These are phyloP conservation scores for Fusarium pseudocircinatum DNA, from an alignment of 2,329 filamentous ascomycete genomes.

Conservation along the genomic window DNA sequence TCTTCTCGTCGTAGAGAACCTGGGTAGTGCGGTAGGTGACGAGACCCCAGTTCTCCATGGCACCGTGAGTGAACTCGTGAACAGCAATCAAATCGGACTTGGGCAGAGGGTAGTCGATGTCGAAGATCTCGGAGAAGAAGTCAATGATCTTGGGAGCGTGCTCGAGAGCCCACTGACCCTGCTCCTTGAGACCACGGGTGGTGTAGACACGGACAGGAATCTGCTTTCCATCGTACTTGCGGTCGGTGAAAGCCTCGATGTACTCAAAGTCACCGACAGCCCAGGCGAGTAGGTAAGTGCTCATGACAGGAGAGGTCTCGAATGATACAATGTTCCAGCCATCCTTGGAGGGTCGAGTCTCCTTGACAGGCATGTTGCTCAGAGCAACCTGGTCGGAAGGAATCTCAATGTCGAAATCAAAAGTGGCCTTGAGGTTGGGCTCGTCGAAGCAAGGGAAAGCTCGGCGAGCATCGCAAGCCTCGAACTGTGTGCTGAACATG, in stretches of 20 bases:
- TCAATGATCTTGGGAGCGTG: slow-evolving; percentile 95
- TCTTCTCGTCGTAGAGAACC: slow-evolving; percentile 93
- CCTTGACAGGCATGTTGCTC: slow-evolving; percentile 95
- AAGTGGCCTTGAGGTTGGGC: slow-evolving; percentile 95
- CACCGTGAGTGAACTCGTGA: slow-evolving; percentile 88
- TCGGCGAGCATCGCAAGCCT: slow-evolving; percentile 92
- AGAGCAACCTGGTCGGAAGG: slow-evolving; percentile 88
- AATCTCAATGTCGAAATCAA: slow-evolving; percentile 92
- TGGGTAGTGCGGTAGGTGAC: slow-evolving; percentile 97
- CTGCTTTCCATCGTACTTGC: slow-evolving; percentile 89
- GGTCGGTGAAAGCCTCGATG: slow-evolving; percentile 88
- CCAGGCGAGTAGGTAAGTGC: slow-evolving; percentile 91
- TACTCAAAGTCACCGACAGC: slow-evolving; percentile 97
- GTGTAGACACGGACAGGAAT: slow-evolving; percentile 97
- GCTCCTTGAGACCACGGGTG: slow-evolving; percentile 90
- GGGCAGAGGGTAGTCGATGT: slow-evolving; percentile 90
- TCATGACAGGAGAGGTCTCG: slow-evolving; percentile 88
- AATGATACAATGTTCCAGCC: slow-evolving; percentile 82
- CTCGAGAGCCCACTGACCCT: slow-evolving; percentile 88
- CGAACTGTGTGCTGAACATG: slow-evolving; percentile 97
- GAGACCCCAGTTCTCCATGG: slow-evolving; percentile 97
- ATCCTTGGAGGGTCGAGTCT: slow-evolving; percentile 64
- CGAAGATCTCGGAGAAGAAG: slow-evolving; percentile 95
- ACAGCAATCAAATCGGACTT: slow-evolving; percentile 92
- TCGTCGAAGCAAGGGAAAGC: slow-evolving; percentile 99